Evolutionary conservation across 192 early-diverging fungal genomes (phyloP).

Genomic region (Podila horticola): DNA sequence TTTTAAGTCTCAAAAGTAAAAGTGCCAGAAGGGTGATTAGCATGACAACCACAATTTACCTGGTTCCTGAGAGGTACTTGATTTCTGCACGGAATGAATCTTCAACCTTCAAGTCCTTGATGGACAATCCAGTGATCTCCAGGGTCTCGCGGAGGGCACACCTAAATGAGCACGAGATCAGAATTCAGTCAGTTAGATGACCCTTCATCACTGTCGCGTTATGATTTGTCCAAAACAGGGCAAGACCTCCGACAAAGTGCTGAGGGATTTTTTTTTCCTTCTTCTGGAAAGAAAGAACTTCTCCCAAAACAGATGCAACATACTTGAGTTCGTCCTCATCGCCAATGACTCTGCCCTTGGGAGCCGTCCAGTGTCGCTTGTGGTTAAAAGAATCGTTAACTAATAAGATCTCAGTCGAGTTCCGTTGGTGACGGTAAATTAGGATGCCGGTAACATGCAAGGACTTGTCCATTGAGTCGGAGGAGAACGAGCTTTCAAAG

Average conservation of each 20-base stretch:
- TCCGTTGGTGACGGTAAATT: conserved; percentile 75
- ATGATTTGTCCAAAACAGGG: background rate
- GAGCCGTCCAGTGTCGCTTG: conserved; percentile 85
- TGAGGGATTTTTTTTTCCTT: too few species aligned
- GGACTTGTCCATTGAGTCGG: conserved; percentile 58
- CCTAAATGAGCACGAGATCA: conserved; percentile 53
- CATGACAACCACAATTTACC: conserved; percentile 39
- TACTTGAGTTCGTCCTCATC: conserved; percentile 88
- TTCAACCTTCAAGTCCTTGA: conserved; percentile 76
- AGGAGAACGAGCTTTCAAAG: conserved; percentile 6
- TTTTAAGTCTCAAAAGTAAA: background rate
- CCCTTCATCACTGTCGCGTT: background rate
- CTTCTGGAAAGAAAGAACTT: too few species aligned
- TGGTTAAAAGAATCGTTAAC: conserved; percentile 84
- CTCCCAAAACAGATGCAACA: conserved; percentile 14
- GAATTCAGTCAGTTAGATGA: background rate
- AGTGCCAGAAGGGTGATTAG: background rate
- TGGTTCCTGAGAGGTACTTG: conserved; percentile 83
- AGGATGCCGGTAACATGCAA: conserved; percentile 72
- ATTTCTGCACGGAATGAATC: conserved; percentile 80
- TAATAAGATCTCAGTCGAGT: conserved; percentile 81
- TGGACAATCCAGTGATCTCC: conserved; percentile 77
- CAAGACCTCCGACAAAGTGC: too few species aligned
- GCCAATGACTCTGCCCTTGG: conserved; percentile 82
- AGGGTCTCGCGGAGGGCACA: conserved; percentile 81